A percentile compares a stretch with the other conserved stretches of the same genome.
phyloP scores from a whole-genome alignment of 768 basidiomycete genomes.

The Lyophyllum semitale region DNA sequence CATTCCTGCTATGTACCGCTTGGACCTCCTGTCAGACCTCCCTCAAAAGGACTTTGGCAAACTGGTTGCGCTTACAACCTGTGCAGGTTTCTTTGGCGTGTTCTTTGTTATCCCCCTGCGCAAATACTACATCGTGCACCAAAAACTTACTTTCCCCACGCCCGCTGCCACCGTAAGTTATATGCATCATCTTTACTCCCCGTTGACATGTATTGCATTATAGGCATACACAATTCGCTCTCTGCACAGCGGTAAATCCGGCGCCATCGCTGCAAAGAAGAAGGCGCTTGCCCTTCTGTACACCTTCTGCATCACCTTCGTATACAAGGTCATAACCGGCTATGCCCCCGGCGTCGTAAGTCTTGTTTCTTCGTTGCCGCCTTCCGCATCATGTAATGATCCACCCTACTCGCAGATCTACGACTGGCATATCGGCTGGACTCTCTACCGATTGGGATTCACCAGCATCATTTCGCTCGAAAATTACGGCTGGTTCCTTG shows the following conservation, averaged over 20 bases:
- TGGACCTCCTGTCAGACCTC: slow-evolving; percentile 44
- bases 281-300: slow-evolving; percentile 54
- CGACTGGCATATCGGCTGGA: slow-evolving; percentile 70
- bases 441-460: slow-evolving; percentile 59
- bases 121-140: slow-evolving; percentile 62
- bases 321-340: slow-evolving; percentile 53
- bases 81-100: slow-evolving; percentile 60
- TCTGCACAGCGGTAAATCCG: slow-evolving; percentile 51
- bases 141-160: slow-evolving; percentile 65
- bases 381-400: background rate
- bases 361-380: background rate
- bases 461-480: slow-evolving; percentile 59
- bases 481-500: slow-evolving; percentile 58
- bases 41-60: slow-evolving; percentile 56
- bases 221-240: slow-evolving; percentile 65
- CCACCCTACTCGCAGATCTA: slow-evolving; percentile 36
- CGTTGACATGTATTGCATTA: background rate
- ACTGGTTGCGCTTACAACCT: slow-evolving; percentile 55
- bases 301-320: slow-evolving; percentile 48
- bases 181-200: background rate
- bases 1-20: slow-evolving; percentile 61
- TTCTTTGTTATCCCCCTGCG: slow-evolving; percentile 69
- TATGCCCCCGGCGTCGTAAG: slow-evolving; percentile 62
- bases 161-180: slow-evolving; percentile 57
- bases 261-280: slow-evolving; percentile 52